Percentiles rank a stretch among this genome's conserved stretches.
These are phyloP conservation scores for Cutaneotrichosporon sp. DNA, from an alignment of 1,284 basidiomycete genomes.

Conservation along the genomic window DNA sequence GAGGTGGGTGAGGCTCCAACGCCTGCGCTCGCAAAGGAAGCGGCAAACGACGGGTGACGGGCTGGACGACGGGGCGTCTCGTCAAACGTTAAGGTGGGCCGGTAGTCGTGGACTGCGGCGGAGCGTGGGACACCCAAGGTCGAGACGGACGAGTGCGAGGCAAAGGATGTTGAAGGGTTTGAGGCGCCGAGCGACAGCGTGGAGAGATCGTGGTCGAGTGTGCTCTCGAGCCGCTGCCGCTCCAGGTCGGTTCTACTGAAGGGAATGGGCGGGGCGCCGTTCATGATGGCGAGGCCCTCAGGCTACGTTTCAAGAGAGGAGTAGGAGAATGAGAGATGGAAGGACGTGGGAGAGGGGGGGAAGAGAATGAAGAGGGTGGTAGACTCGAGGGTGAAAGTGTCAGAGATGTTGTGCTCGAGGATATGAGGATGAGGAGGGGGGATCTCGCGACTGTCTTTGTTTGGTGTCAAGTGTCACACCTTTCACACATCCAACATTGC, in stretches of 20 bases:
- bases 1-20: constrained; percentile 59
- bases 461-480: constrained; percentile 8
- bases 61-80: constrained; percentile 19
- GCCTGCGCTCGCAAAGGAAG: constrained; percentile 18
- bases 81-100: constrained; percentile 6
- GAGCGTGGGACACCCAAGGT: constrained; percentile 30
- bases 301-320: background rate
- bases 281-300: constrained; percentile 26
- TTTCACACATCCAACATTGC: background rate
- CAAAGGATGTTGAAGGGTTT: constrained; percentile 15
- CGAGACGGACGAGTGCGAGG: constrained; percentile 26
- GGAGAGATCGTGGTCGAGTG: constrained; percentile 48
- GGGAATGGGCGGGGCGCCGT: constrained; percentile 38
- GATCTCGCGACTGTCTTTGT: constrained; percentile 18
- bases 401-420: constrained; percentile 6
- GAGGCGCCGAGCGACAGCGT: constrained; percentile 41
- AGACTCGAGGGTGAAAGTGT: constrained; percentile 4
- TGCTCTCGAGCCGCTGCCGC: constrained; percentile 46
- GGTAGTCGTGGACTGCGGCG: constrained; percentile 17
- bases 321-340: background rate
- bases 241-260: constrained; percentile 46
- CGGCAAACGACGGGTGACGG: constrained; percentile 7
- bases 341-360: constrained; percentile 7
- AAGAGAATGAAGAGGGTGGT: constrained; percentile 8
- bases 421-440: background rate